These are phyloP conservation scores for Pelagophyceae sp. DNA, from an alignment of 352 stramenopile species.

Conservation along the genomic window DNA sequence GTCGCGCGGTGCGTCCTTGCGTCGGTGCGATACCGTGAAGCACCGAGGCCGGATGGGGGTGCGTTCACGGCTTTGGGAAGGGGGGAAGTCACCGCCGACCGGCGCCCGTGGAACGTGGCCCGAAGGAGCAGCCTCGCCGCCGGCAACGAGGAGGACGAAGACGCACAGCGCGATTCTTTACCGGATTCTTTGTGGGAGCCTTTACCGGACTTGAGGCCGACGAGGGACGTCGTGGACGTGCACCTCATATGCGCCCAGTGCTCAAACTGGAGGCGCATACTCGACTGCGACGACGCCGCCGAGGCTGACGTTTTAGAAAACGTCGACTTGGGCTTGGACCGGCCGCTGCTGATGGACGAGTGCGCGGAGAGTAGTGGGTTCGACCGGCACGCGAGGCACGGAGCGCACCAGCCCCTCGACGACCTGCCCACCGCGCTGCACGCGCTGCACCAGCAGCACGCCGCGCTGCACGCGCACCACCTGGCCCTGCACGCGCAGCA, in stretches of 20 bases:
- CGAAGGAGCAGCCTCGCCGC: background rate
- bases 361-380: too few relatives aligned
- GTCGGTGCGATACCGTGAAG: background rate
- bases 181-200: background rate
- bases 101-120: background rate
- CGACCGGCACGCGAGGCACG: too few relatives aligned
- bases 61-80: background rate
- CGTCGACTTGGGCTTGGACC: too few relatives aligned
- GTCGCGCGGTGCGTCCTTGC: background rate
- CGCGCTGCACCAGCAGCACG: too few relatives aligned
- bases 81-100: background rate
- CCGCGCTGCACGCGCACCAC: too few relatives aligned
- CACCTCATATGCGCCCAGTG: background rate
- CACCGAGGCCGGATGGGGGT: background rate
- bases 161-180: background rate
- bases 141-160: background rate
- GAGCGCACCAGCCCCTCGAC: too few relatives aligned
- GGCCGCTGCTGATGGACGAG: too few relatives aligned
- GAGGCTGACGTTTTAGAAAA: too few relatives aligned
- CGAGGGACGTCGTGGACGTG: background rate
- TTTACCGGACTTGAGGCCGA: background rate
- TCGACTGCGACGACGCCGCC: slow-evolving; percentile 2
- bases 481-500: too few relatives aligned
- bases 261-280: background rate
- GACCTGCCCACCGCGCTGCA: too few relatives aligned